These are phyloP conservation scores for Halocafeteria seosinensis DNA, from an alignment of 108 stramenopile genomes.

Conservation along the genomic window DNA sequence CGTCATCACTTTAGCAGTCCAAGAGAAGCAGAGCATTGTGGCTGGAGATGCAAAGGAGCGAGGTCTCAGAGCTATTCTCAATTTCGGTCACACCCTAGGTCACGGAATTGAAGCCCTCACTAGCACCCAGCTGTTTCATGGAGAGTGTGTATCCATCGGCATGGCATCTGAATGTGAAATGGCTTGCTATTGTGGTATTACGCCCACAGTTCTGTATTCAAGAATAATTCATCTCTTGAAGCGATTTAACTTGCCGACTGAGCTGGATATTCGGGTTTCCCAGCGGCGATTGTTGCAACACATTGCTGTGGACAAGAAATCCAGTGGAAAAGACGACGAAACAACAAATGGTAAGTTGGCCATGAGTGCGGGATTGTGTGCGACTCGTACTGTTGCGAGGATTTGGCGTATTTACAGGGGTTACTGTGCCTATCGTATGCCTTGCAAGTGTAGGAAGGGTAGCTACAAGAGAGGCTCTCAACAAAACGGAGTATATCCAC, in stretches of 20 bases:
- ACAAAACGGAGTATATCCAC: too few relatives aligned
- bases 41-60: constrained; percentile 83
- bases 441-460: too few relatives aligned
- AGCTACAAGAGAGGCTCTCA: too few relatives aligned
- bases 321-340: not conserved
- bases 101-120: constrained; percentile 89
- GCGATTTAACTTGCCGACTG: not conserved
- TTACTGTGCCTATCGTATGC: too few relatives aligned
- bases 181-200: constrained; percentile 68
- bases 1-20: constrained; percentile 64
- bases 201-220: constrained; percentile 39
- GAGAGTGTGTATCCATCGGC: constrained; percentile 87
- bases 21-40: constrained; percentile 85
- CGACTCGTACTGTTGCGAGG: too few relatives aligned
- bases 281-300: too few relatives aligned
- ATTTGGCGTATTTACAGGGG: too few relatives aligned
- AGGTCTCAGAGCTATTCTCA: constrained; percentile 72
- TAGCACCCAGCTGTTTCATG: constrained; percentile 78
- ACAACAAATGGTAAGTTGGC: too few relatives aligned
- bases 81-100: constrained; percentile 94
- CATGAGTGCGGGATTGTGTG: too few relatives aligned
- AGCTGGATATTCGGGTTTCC: not conserved
- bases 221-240: not conserved
- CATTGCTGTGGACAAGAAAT: not conserved
- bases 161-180: constrained; percentile 81